phyloP scores from a whole-genome alignment of 495 filamentous ascomycete species.

The Podospora fimiseda region DNA sequence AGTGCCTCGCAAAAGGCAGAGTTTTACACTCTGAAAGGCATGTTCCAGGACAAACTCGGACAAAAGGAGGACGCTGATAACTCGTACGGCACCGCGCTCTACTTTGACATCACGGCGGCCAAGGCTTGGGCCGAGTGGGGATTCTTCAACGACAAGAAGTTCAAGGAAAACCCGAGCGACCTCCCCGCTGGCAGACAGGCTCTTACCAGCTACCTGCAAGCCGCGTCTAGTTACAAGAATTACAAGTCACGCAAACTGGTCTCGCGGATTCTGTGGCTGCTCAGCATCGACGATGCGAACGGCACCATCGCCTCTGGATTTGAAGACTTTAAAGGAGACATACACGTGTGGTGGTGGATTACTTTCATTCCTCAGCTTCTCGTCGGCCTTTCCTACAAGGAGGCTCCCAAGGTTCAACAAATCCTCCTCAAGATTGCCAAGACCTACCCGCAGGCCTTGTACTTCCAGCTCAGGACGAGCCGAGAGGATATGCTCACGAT shows the following conservation, averaged over 20 bases:
- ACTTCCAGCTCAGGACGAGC: conserved; percentile 87
- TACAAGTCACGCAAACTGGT: conserved; percentile 92
- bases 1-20: conserved; percentile 93
- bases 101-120: conserved; percentile 86
- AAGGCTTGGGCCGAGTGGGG: conserved; percentile 99
- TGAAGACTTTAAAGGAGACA: conserved; percentile 91
- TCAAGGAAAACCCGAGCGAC: conserved; percentile 79
- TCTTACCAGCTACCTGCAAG: conserved; percentile 92
- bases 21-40: conserved; percentile 98
- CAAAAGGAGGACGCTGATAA: conserved; percentile 85
- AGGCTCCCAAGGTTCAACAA: conserved; percentile 74
- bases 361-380: conserved; percentile 96
- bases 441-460: conserved; percentile 86
- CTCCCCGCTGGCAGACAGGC: conserved; percentile 79
- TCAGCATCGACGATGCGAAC: conserved; percentile 86
- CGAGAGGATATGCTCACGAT: conserved; percentile 91
- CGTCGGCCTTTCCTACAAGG: conserved; percentile 78
- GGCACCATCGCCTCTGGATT: conserved; percentile 74
- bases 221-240: conserved; percentile 91
- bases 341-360: conserved; percentile 98
- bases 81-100: conserved; percentile 89
- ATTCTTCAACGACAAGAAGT: conserved; percentile 91
- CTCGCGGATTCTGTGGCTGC: conserved; percentile 91
- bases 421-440: conserved; percentile 93
- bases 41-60: conserved; percentile 93